Base-by-base conservation (phyloP, 129 eudicot species). In the Dittrichia graveolens region DNA sequence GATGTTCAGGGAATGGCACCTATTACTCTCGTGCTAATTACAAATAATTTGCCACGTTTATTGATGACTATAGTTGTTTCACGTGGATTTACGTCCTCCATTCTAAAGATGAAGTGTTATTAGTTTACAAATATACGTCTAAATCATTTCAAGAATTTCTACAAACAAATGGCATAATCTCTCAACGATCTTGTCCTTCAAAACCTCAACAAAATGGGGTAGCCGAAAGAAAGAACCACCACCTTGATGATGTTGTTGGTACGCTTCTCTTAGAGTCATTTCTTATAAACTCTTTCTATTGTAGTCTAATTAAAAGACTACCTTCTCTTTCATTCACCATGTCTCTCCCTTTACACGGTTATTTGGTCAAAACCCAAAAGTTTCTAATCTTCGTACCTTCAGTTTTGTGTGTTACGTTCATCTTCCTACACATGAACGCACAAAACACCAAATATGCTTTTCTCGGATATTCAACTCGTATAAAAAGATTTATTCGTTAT, bases 61-160 rank as follows among this genome's bases (percentile, higher is more conserved):
- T 66, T 54, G 52, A 76, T 41, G 80, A 67, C 10, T 67, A 37
- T 12, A 76, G 43, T 11, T 34, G 37, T 5, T 49, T 19, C 24
- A 78, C 82, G 15, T 76, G 81, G 75, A 15, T 68, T 15, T 70
- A 78, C 43, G 62, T 70, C 8, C 58, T 78, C 0, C 48, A 12
- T 12, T 49, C 57, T 5, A 71, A 69, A 61, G 24, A 6, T n/a
- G 72, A 78, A 12, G 71, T 70, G 8, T 52, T 70, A 43, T 16
- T 4, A 0, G 19, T 50, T 5, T 49, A 61, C 8, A 13, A 76
- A 56, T 66, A 76, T 7, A 44, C 13, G 11, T 54, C 24, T n/a
- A 10, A 14, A n/a, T 15, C 6, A 6, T 58, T 76, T 56, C 44
- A 57, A n/a, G 50, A 14, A 6, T 76, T 67, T 4, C 9, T 75